Evolutionary conservation across 2,329 filamentous ascomycete genomes (phyloP).

Genomic region (Geosmithia flava): DNA sequence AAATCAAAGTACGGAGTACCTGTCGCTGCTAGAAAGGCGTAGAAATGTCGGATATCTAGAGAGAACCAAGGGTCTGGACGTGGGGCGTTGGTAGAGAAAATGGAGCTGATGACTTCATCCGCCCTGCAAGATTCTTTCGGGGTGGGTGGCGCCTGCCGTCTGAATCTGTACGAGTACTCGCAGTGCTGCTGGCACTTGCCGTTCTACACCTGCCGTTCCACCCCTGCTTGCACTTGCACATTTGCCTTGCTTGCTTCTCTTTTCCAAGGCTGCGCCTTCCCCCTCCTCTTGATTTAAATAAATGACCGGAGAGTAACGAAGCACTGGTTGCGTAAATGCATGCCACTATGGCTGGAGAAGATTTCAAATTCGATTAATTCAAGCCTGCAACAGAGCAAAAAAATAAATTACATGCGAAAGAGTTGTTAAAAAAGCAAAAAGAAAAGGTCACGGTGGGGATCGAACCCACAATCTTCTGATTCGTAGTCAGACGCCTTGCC

Average conservation of each 20-base stretch:
- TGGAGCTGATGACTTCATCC: not conserved
- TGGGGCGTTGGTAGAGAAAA: not conserved
- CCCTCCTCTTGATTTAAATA: not conserved
- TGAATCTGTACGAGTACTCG: too few relatives aligned
- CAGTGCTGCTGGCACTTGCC: too few relatives aligned
- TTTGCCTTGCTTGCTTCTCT: too few relatives aligned
- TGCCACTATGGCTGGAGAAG: too few relatives aligned
- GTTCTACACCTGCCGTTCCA: too few relatives aligned
- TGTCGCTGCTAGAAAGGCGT: not conserved
- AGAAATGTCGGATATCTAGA: not conserved
- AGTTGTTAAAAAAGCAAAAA: not conserved
- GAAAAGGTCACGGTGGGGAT: slow-evolving; percentile 1
- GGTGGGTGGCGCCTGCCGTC: not conserved
- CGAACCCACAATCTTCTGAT: slow-evolving; percentile 4
- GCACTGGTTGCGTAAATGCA: too few relatives aligned
- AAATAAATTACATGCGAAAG: not conserved
- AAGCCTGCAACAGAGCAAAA: not conserved
- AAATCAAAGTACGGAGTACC: not conserved
- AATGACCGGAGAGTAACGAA: too few relatives aligned
- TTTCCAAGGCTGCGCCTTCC: not conserved
- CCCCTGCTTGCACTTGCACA: too few relatives aligned
- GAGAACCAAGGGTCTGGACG: not conserved
- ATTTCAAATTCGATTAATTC: too few relatives aligned
- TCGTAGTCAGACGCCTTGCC: slow-evolving; percentile 5
- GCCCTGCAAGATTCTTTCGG: not conserved